Percentiles rank a stretch among this genome's conserved stretches.
These are phyloP conservation scores for Talaromyces funiculosus DNA, from an alignment of 2,329 filamentous ascomycete species.

Conservation along the genomic window DNA sequence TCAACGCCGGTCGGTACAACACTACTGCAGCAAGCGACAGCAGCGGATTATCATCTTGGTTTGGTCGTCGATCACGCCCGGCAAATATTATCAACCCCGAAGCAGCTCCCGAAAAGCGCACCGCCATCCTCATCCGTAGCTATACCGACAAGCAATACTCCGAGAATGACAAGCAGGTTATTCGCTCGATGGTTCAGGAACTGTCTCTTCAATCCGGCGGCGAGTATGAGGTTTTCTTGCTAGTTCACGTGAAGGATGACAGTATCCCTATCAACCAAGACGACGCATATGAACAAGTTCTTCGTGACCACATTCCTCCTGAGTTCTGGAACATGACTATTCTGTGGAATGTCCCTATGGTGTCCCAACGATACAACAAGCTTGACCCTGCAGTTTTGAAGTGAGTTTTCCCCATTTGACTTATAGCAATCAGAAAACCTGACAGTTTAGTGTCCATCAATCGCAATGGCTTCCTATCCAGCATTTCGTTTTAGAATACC, in stretches of 20 bases:
- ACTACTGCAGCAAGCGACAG: constrained; percentile 15
- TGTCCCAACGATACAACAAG: constrained; percentile 17
- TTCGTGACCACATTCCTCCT: constrained; percentile 18
- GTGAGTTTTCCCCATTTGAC: background rate
- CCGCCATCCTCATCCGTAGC: constrained; percentile 73
- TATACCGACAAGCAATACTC: constrained; percentile 78
- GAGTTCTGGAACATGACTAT: constrained; percentile 34
- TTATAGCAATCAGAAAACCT: background rate
- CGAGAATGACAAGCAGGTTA: constrained; percentile 71
- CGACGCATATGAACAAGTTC: constrained; percentile 7
- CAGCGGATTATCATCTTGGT: constrained; percentile 11
- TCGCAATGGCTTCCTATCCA: constrained; percentile 45
- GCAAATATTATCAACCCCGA: constrained; percentile 34
- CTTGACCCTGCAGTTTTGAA: constrained; percentile 14
- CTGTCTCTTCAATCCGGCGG: constrained; percentile 66
- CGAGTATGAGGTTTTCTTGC: constrained; percentile 70
- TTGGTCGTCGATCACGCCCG: constrained; percentile 14
- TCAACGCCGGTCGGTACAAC: constrained; percentile 61
- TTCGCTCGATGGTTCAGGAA: constrained; percentile 80
- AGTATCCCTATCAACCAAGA: constrained; percentile 49
- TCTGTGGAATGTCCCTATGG: constrained; percentile 24
- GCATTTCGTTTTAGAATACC: constrained; percentile 58
- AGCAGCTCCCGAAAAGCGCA: constrained; percentile 38
- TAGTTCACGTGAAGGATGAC: constrained; percentile 72
- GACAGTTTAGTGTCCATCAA: constrained; percentile 13